phyloP scores from a whole-genome alignment of 2,329 filamentous ascomycete genomes.

The Beauveria sp. region DNA sequence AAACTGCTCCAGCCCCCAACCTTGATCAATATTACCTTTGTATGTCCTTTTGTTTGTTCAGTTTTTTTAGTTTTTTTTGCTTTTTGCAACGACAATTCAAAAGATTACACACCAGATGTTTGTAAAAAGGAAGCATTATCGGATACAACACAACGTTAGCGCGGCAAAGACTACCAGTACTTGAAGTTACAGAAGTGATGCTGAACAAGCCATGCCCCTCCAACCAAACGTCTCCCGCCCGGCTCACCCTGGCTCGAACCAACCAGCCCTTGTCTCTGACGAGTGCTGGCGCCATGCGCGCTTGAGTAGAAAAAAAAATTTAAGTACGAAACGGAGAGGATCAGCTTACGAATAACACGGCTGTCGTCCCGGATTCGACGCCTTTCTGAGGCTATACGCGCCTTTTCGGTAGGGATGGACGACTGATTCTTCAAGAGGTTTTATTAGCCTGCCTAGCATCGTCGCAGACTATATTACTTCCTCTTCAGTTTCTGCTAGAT shows the following conservation, averaged over 20 bases:
- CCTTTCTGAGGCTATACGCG: neutral
- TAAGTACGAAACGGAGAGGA: neutral
- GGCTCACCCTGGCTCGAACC: neutral
- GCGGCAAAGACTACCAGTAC: neutral
- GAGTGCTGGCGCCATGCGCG: constrained; percentile 1
- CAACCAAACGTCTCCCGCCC: neutral
- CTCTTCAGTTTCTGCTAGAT: neutral
- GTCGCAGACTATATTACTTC: neutral
- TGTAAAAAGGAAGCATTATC: too few relatives aligned
- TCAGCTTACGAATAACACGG: neutral
- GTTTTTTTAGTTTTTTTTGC: neutral
- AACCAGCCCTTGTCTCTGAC: neutral
- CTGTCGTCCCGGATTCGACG: too few relatives aligned
- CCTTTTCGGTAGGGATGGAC: neutral
- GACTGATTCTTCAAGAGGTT: neutral
- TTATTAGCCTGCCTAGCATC: neutral
- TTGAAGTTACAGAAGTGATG: neutral
- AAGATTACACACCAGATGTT: neutral
- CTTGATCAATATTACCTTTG: neutral
- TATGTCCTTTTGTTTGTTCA: neutral
- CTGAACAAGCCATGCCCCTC: neutral
- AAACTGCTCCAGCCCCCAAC: too few relatives aligned
- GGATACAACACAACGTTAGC: neutral
- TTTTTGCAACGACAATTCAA: neutral
- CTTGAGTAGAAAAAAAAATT: neutral